These are phyloP conservation scores for Diaporthe caulivora DNA, from an alignment of 2,329 filamentous ascomycete species.

Conservation along the genomic window DNA sequence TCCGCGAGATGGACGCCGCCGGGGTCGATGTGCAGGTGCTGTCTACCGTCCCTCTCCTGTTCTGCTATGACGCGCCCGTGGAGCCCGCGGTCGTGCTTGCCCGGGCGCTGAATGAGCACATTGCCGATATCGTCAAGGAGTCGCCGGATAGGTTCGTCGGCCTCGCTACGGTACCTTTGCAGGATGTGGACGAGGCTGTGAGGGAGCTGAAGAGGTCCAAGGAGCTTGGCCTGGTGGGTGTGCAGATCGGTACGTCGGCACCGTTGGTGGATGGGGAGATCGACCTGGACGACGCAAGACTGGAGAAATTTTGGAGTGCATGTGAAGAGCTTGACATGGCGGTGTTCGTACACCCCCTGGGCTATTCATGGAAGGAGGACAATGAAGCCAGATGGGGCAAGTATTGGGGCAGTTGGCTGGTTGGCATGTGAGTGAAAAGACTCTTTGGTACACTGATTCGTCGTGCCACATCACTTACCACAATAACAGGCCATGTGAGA, in stretches of 20 bases:
- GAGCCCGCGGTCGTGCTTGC: conserved; percentile 47
- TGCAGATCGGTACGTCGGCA: conserved; percentile 51
- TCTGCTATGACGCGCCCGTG: conserved; percentile 51
- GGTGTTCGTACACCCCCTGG: conserved; percentile 52
- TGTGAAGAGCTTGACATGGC: conserved; percentile 50
- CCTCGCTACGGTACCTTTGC: conserved; percentile 50
- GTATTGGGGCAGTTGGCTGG: conserved; percentile 51
- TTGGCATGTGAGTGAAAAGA: conserved; percentile 47
- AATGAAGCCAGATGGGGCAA: conserved; percentile 48
- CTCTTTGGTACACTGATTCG: background rate
- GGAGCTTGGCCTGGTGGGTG: conserved; percentile 46
- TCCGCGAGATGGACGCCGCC: conserved; percentile 50
- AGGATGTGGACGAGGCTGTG: conserved; percentile 47
- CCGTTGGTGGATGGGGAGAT: conserved; percentile 40
- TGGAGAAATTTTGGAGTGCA: conserved; percentile 49
- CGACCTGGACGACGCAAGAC: conserved; percentile 47
- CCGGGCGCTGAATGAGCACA: conserved; percentile 49
- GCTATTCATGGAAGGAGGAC: conserved; percentile 50
- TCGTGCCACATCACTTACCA: background rate
- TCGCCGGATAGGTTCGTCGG: conserved; percentile 49
- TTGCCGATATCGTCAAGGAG: conserved; percentile 44
- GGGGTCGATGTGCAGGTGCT: conserved; percentile 53
- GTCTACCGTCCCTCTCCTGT: conserved; percentile 52
- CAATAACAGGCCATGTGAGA: conserved; percentile 46
- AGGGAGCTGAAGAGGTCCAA: conserved; percentile 46